A percentile compares a stretch with the other conserved stretches of the same genome.
These are phyloP conservation scores for Tylopilus balloui DNA, from an alignment of 768 basidiomycete genomes.

Conservation along the genomic window DNA sequence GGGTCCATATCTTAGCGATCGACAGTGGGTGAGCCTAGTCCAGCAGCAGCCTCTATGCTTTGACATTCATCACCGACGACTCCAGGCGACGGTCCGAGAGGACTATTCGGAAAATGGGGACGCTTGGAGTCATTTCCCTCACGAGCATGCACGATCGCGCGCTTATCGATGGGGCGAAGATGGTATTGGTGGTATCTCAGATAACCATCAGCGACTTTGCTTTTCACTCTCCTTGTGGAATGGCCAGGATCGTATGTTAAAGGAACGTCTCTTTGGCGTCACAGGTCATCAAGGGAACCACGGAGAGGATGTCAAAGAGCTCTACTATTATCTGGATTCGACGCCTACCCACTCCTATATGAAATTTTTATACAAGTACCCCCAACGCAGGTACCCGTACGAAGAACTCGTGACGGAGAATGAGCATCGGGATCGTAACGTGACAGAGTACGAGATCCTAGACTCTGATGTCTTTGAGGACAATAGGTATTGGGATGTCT, in stretches of 20 bases:
- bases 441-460: conserved; percentile 88
- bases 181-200: conserved; percentile 94
- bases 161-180: conserved; percentile 99
- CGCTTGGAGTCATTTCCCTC: conserved; percentile 94
- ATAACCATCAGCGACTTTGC: conserved; percentile 94
- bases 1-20: conserved; percentile 96
- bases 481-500: conserved; percentile 97
- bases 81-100: conserved; percentile 93
- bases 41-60: not conserved
- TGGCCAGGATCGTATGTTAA: conserved; percentile 87
- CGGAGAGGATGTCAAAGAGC: conserved; percentile 98
- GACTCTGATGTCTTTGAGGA: conserved; percentile 91
- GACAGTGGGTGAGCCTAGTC: conserved; percentile 79
- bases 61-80: conserved; percentile 13
- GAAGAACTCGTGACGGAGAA: conserved; percentile 90
- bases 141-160: conserved; percentile 87
- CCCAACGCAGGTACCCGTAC: conserved; percentile 88
- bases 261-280: conserved; percentile 94
- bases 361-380: conserved; percentile 99
- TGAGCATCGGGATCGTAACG: conserved; percentile 74
- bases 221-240: conserved; percentile 94
- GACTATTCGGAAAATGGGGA: conserved; percentile 97
- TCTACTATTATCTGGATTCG: conserved; percentile 98
- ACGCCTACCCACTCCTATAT: conserved; percentile 99
- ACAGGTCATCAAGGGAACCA: conserved; percentile 98